Conservation (phyloP, 73 alveolate genomes). For the Paramecium caudatum region DNA sequence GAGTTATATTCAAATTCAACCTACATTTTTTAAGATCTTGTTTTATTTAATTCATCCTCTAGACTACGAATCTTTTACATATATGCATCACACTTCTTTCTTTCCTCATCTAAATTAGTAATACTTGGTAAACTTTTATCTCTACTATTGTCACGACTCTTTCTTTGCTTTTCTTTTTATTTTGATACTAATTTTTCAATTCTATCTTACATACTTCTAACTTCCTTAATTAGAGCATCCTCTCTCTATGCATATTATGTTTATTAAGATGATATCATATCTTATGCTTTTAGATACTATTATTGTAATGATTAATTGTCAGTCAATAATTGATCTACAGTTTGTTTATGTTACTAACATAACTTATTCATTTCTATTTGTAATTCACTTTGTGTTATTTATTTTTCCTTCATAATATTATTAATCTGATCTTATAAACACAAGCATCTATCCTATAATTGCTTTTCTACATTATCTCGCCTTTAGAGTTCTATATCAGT, state of each 20-base stretch:
- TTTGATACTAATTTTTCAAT: conserved; percentile 9
- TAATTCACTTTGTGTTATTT: conserved; percentile 20
- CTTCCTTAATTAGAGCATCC: conserved; percentile 55
- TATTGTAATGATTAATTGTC: conserved; percentile 61
- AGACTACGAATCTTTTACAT: conserved; percentile 40
- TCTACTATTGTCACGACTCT: neutral
- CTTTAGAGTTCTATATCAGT: conserved; percentile 38
- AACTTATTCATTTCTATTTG: conserved; percentile 45
- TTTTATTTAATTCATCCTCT: conserved; percentile 32
- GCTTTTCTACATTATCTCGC: conserved; percentile 41
- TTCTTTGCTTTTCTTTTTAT: neutral
- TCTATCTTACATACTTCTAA: conserved; percentile 62
- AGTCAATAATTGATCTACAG: conserved; percentile 29
- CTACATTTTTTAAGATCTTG: conserved; percentile 47
- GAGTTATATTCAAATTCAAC: conserved; percentile 12
- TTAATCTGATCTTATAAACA: conserved; percentile 53
- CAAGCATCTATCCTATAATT: conserved; percentile 1
- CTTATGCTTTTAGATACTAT: neutral
- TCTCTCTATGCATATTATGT: conserved; percentile 29
- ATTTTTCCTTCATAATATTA: conserved; percentile 66
- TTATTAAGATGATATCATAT: neutral
- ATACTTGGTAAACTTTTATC: neutral
- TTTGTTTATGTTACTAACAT: conserved; percentile 18
- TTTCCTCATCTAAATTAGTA: conserved; percentile 35
- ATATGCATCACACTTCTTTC: conserved; percentile 27